phyloP scores from a whole-genome alignment of 176 grass and related monocot species.

The Bromus sterilis region DNA sequence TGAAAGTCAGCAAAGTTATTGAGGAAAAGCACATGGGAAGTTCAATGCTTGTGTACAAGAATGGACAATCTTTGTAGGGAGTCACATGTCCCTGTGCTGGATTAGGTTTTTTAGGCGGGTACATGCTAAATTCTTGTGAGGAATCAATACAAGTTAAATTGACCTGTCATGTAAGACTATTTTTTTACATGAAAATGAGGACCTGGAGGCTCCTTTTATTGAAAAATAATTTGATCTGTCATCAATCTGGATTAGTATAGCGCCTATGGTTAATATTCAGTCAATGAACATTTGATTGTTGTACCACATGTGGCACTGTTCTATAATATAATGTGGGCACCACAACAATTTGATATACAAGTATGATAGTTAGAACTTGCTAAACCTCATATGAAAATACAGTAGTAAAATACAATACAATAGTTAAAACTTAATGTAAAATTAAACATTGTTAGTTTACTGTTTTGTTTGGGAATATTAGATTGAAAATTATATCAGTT shows the following conservation, averaged over 20 bases:
- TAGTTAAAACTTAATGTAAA: background rate
- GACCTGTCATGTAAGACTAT: background rate
- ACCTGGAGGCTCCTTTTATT: no score
- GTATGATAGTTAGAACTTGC: background rate
- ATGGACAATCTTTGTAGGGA: background rate
- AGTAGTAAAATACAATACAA: background rate
- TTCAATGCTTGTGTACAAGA: background rate
- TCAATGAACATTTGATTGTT: background rate
- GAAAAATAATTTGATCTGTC: no score
- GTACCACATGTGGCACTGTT: background rate
- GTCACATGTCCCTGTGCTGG: background rate
- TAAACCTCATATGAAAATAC: background rate
- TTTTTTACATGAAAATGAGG: no score
- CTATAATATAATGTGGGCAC: background rate
- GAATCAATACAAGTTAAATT: background rate
- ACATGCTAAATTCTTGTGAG: background rate
- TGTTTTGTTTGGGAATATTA: background rate
- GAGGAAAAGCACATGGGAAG: background rate
- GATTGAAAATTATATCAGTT: background rate
- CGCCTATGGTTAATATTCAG: background rate
- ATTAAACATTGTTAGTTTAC: background rate
- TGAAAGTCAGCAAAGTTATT: constrained; percentile 15
- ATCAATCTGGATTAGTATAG: background rate
- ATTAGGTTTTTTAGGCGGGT: background rate
- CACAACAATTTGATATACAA: background rate